These are phyloP conservation scores for Phytophthora brassicae DNA, from an alignment of 352 stramenopile genomes.

Conservation along the genomic window DNA sequence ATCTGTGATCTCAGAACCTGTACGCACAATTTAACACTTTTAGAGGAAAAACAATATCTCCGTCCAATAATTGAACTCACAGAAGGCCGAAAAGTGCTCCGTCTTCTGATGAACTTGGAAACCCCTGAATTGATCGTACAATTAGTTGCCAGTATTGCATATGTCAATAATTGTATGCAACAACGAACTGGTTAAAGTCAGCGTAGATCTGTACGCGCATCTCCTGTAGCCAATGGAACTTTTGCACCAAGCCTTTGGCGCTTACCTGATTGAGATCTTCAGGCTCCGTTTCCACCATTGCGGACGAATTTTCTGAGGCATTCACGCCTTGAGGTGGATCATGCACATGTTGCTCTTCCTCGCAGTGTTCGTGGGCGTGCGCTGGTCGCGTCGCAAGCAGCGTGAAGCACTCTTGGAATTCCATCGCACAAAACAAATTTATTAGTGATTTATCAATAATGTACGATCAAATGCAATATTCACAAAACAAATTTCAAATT, in stretches of 20 bases:
- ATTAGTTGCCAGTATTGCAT: not conserved
- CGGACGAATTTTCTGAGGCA: not conserved
- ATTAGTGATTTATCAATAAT: too few species aligned
- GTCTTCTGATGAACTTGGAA: slow-evolving; percentile 73
- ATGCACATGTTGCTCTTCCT: slow-evolving; percentile 30
- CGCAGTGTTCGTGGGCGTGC: slow-evolving; percentile 63
- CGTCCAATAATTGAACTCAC: slow-evolving; percentile 26
- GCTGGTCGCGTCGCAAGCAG: slow-evolving; percentile 60
- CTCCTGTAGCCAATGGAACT: slow-evolving; percentile 63
- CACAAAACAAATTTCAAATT: too few species aligned
- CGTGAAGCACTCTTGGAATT: slow-evolving; percentile 66
- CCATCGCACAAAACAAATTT: slow-evolving; percentile 59
- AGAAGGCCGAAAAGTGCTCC: slow-evolving; percentile 60
- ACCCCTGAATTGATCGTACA: slow-evolving; percentile 33
- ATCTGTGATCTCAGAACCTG: slow-evolving; percentile 62
- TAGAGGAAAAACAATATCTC: too few species aligned
- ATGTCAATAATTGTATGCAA: not conserved
- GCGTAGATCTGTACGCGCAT: slow-evolving; percentile 70
- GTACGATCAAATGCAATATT: not conserved
- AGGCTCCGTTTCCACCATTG: slow-evolving; percentile 1
- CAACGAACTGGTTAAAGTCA: slow-evolving; percentile 55
- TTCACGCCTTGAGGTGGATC: not conserved
- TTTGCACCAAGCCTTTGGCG: slow-evolving; percentile 30
- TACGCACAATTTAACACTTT: not conserved
- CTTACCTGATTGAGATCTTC: slow-evolving; percentile 14